A percentile compares a stretch with the other conserved stretches of the same genome.
Conservation (phyloP, 441 rosid genomes). For the Oxalis stricta region DNA sequence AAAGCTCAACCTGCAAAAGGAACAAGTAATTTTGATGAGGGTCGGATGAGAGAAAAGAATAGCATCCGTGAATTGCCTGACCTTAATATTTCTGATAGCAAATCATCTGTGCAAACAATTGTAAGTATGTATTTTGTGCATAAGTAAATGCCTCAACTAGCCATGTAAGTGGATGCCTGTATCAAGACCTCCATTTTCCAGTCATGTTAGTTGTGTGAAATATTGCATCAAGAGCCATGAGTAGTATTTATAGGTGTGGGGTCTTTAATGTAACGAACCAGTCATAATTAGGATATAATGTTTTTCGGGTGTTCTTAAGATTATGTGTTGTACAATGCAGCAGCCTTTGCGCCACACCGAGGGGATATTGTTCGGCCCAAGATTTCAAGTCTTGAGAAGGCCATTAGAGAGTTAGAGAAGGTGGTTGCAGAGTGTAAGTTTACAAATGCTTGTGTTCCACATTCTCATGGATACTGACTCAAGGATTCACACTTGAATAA, state of each 20-base stretch:
- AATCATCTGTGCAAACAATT: conserved; percentile 25
- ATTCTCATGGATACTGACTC: conserved; percentile 5
- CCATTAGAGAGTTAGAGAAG: conserved; percentile 84
- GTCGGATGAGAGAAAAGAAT: conserved; percentile 40
- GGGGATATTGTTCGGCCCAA: conserved; percentile 50
- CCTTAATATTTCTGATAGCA: conserved; percentile 44
- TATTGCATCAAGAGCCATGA: too few relatives aligned
- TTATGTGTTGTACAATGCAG: conserved; percentile 25
- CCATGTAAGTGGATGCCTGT: conserved; percentile 1
- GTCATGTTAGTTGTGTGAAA: too few relatives aligned
- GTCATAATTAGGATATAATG: too few relatives aligned
- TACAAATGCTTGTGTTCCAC: conserved; percentile 2
- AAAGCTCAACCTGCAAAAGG: conserved; percentile 40
- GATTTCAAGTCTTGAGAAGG: conserved; percentile 61
- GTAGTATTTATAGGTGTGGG: too few relatives aligned
- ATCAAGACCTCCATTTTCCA: not conserved
- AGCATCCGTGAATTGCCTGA: conserved; percentile 37
- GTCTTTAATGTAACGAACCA: too few relatives aligned
- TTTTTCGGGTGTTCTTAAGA: conserved; percentile 9
- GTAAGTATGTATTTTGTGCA: conserved; percentile 31
- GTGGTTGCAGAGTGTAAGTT: conserved; percentile 86
- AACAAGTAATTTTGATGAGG: conserved; percentile 18
- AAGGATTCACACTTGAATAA: conserved; percentile 2
- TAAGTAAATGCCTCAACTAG: not conserved
- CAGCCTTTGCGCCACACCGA: conserved; percentile 38